phyloP scores from a whole-genome alignment of 2,329 filamentous ascomycete genomes.

The Coniochaeta sp. region DNA sequence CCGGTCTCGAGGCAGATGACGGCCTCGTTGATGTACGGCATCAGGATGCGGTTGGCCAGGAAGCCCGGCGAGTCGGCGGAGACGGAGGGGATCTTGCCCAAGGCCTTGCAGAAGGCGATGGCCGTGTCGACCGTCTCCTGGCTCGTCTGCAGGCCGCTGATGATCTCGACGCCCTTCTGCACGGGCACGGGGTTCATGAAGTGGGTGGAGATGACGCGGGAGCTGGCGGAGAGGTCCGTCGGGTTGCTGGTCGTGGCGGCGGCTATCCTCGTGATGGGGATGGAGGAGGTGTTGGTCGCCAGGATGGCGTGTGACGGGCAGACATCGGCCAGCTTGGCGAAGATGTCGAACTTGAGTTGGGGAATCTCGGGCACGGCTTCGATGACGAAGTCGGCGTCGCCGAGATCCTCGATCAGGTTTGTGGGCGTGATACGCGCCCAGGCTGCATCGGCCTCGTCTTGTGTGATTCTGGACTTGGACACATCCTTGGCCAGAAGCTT shows the following conservation, averaged over 20 bases:
- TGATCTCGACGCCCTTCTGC: conserved; percentile 97
- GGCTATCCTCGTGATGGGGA: conserved; percentile 93
- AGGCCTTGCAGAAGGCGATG: conserved; percentile 76
- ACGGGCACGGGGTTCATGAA: conserved; percentile 99
- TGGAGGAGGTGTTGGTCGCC: conserved; percentile 97
- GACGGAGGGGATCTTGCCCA: conserved; percentile 87
- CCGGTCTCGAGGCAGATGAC: conserved; percentile 93
- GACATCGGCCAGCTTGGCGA: conserved; percentile 72
- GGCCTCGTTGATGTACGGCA: conserved; percentile 99
- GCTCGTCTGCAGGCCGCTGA: conserved; percentile 87
- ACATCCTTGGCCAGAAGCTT: conserved; percentile 93
- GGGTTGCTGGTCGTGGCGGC: conserved; percentile 75
- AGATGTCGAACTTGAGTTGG: conserved; percentile 80
- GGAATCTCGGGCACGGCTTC: conserved; percentile 94
- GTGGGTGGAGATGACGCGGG: conserved; percentile 88
- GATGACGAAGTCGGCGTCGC: conserved; percentile 90
- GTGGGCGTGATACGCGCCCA: conserved; percentile 63
- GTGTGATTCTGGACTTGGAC: conserved; percentile 75
- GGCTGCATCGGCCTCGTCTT: conserved; percentile 69
- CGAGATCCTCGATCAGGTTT: conserved; percentile 69
- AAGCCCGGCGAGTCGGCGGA: conserved; percentile 91
- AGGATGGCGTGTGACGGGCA: conserved; percentile 81
- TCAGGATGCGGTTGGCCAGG: conserved; percentile 90
- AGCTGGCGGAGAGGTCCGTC: conserved; percentile 71
- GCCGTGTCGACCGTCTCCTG: conserved; percentile 74